Percentiles rank a stretch among this genome's conserved stretches.
phyloP scores from a whole-genome alignment of 2,329 filamentous ascomycete genomes.

The Penicillium fuscoglaucum region DNA sequence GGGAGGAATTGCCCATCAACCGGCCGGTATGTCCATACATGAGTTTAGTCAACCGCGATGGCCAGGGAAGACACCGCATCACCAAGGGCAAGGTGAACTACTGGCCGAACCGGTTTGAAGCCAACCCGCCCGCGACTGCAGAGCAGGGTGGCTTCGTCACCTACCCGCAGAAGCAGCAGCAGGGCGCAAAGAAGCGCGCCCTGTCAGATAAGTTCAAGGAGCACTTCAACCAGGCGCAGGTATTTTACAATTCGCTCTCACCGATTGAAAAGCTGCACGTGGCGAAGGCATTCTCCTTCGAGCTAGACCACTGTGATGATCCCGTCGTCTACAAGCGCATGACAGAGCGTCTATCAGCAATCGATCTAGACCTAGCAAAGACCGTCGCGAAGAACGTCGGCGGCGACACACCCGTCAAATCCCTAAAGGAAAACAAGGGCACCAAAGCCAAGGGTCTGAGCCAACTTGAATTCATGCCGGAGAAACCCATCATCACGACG shows the following conservation, averaged over 20 bases:
- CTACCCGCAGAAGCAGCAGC: conserved; percentile 60
- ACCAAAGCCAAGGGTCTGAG: conserved; percentile 62
- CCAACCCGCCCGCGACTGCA: conserved; percentile 58
- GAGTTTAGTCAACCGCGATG: conserved; percentile 55
- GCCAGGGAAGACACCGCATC: conserved; percentile 35
- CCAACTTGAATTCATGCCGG: conserved; percentile 66
- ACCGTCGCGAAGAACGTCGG: conserved; percentile 71
- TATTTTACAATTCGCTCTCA: conserved; percentile 41
- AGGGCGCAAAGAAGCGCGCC: conserved; percentile 67
- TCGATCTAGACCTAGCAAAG: conserved; percentile 69
- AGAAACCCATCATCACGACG: conserved; percentile 65
- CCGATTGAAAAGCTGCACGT: conserved; percentile 37
- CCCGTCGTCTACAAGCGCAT: conserved; percentile 74
- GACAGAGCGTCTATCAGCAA: conserved; percentile 66
- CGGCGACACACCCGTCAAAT: conserved; percentile 58
- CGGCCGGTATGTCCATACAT: conserved; percentile 71
- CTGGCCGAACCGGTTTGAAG: too few species aligned
- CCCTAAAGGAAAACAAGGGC: conserved; percentile 63
- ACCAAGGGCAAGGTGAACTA: too few species aligned
- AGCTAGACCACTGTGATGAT: conserved; percentile 64
- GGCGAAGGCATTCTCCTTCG: conserved; percentile 42
- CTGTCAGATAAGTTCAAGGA: conserved; percentile 46
- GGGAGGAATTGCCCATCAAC: conserved; percentile 76
- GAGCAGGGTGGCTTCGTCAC: conserved; percentile 69
- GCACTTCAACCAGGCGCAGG: conserved; percentile 40